Percentiles rank a stretch among this genome's conserved stretches.
phyloP scores from a whole-genome alignment of 768 basidiomycete genomes.

The Leccinellum albellum region DNA sequence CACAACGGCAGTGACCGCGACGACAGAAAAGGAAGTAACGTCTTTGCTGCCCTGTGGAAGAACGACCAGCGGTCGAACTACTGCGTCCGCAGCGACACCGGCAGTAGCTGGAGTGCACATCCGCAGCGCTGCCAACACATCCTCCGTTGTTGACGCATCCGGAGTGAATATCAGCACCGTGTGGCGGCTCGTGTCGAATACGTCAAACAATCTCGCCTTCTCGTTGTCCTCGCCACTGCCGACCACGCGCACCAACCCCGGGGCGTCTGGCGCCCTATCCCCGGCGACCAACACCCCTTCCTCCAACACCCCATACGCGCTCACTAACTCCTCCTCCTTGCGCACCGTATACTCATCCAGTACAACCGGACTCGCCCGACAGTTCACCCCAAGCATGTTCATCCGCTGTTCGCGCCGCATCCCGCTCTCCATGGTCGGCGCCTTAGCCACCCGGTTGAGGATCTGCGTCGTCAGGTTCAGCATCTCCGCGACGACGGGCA shows the following conservation, averaged over 20 bases:
- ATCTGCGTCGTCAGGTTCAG: conserved; percentile 36
- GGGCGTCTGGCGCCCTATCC: conserved; percentile 44
- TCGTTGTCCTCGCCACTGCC: neutral
- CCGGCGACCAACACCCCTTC: conserved; percentile 36
- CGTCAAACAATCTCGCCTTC: conserved; percentile 18
- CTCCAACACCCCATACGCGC: conserved; percentile 14
- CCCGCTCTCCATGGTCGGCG: neutral
- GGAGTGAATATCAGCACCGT: neutral
- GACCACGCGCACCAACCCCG: conserved; percentile 26
- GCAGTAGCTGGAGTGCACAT: neutral
- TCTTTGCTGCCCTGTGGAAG: neutral
- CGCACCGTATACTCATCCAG: conserved; percentile 31
- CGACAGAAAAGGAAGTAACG: neutral
- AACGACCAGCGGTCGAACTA: neutral
- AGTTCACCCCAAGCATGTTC: conserved; percentile 35
- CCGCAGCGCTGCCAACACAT: neutral
- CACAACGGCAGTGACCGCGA: neutral
- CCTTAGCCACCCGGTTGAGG: neutral
- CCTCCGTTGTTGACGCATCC: neutral
- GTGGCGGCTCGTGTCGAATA: conserved; percentile 13
- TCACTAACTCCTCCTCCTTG: conserved; percentile 1
- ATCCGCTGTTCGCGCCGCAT: neutral
- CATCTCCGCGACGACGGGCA: conserved; percentile 45
- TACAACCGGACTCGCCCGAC: conserved; percentile 33
- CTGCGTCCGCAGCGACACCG: neutral